Percentiles rank a stretch among this genome's conserved stretches.
phyloP scores from a whole-genome alignment of 2,329 filamentous ascomycete genomes.

The Ophiostoma quercus region DNA sequence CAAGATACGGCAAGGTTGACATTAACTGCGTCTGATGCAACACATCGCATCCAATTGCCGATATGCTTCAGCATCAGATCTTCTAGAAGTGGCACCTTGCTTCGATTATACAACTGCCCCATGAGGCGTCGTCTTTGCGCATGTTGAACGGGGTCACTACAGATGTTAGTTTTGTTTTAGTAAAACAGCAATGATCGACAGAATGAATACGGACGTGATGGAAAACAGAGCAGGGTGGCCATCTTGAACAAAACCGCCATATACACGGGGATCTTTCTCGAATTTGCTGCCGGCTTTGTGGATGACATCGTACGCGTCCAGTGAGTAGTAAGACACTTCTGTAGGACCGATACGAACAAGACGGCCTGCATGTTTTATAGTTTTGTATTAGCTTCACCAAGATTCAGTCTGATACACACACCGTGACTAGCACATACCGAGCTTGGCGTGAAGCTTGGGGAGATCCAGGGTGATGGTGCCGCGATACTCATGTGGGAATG shows the following conservation, averaged over 20 bases:
- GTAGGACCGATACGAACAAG: slow-evolving; percentile 23
- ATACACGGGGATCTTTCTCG: slow-evolving; percentile 22
- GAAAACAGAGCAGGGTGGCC: slow-evolving; percentile 21
- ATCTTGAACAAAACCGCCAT: slow-evolving; percentile 25
- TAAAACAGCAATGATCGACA: neutral
- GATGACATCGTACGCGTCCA: slow-evolving; percentile 21
- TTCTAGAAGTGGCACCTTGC: slow-evolving; percentile 20
- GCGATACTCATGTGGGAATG: slow-evolving; percentile 20
- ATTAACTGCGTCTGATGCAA: neutral
- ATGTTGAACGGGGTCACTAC: slow-evolving; percentile 17
- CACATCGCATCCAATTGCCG: neutral
- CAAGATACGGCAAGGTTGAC: neutral
- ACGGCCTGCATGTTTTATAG: neutral
- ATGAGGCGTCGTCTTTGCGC: slow-evolving; percentile 21
- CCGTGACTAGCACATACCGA: neutral
- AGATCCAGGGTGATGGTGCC: slow-evolving; percentile 23
- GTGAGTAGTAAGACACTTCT: slow-evolving; percentile 23
- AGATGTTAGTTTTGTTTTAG: neutral
- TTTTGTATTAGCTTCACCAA: neutral
- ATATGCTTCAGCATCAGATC: slow-evolving; percentile 20
- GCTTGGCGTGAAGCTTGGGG: slow-evolving; percentile 17
- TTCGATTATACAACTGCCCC: slow-evolving; percentile 25
- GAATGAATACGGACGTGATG: slow-evolving; percentile 15
- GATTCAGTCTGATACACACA: neutral
- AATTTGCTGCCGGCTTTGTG: slow-evolving; percentile 21